phyloP scores from a whole-genome alignment of 106 monocot genomes.

The Apostasia ramifera region DNA sequence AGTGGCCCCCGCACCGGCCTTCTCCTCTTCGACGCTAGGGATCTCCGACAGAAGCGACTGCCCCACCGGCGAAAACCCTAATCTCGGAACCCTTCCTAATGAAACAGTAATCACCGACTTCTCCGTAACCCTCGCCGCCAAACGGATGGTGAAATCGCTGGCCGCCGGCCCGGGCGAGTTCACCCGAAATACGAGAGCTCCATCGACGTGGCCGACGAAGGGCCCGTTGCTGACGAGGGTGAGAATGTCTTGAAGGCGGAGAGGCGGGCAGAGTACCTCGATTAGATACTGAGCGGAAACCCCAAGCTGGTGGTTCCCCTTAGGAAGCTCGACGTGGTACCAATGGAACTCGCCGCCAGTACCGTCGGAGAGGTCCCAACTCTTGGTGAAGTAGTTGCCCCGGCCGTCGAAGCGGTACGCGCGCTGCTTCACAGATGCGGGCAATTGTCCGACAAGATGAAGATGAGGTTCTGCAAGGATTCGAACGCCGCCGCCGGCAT shows the following conservation, averaged over 20 bases:
- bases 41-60: constrained; percentile 68
- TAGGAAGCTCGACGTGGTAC: constrained; percentile 95
- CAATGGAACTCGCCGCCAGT: constrained; percentile 44
- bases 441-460: constrained; percentile 1
- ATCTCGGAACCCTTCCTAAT: constrained; percentile 69
- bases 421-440: constrained; percentile 10
- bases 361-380: constrained; percentile 38
- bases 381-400: constrained; percentile 33
- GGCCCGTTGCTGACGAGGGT: constrained; percentile 83
- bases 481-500: background rate
- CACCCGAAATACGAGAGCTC: constrained; percentile 71
- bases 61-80: constrained; percentile 52
- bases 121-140: constrained; percentile 78
- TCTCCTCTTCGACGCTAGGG: constrained; percentile 15
- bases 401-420: constrained; percentile 53
- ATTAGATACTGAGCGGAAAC: constrained; percentile 70
- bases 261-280: constrained; percentile 72
- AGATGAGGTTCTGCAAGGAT: background rate
- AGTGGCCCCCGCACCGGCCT: background rate
- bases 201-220: constrained; percentile 61
- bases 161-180: constrained; percentile 76
- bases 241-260: constrained; percentile 90
- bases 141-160: constrained; percentile 57
- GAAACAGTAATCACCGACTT: constrained; percentile 74
- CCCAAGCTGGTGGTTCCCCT: constrained; percentile 45